Percentiles rank a stretch among this genome's conserved stretches.
These are phyloP conservation scores for Oryza coarctata DNA, from an alignment of 176 grass and related monocot species.

Conservation along the genomic window DNA sequence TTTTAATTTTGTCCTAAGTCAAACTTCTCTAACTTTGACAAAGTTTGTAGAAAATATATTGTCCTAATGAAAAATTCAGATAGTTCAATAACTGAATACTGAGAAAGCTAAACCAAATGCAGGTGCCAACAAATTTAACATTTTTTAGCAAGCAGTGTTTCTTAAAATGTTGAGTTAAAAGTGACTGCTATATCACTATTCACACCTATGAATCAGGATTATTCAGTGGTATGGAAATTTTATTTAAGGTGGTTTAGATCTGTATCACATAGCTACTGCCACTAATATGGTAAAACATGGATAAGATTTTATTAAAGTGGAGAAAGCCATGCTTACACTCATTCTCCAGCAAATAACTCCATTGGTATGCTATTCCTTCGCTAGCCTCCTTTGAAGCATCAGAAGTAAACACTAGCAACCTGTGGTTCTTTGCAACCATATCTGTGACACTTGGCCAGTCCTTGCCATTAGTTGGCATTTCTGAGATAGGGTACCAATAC, in stretches of 20 bases:
- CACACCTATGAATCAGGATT: not conserved
- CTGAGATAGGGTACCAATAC: constrained; percentile 79
- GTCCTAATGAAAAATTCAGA: not conserved
- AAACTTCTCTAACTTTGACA: no score
- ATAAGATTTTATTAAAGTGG: not conserved
- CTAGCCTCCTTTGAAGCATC: constrained; percentile 84
- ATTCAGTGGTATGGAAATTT: not conserved
- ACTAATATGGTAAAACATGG: not conserved
- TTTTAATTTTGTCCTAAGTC: no score
- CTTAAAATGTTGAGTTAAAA: not conserved
- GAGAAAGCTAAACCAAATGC: not conserved
- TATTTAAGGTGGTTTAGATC: constrained; percentile 2
- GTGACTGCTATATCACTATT: not conserved
- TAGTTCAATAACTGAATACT: not conserved
- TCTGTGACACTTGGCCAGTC: constrained; percentile 86
- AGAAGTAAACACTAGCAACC: constrained; percentile 88
- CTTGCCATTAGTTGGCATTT: constrained; percentile 81
- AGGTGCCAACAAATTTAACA: not conserved
- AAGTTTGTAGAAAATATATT: no score
- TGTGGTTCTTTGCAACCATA: constrained; percentile 76
- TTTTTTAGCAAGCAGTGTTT: not conserved
- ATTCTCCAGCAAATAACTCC: constrained; percentile 92
- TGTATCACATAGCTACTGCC: not conserved
- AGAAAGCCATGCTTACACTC: constrained; percentile 59
- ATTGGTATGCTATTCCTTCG: constrained; percentile 93